A percentile compares a stretch with the other conserved stretches of the same genome.
Evolutionary conservation across 1,139 yeast genomes (phyloP).

Genomic region (Nakaseomyces delphensis): DNA sequence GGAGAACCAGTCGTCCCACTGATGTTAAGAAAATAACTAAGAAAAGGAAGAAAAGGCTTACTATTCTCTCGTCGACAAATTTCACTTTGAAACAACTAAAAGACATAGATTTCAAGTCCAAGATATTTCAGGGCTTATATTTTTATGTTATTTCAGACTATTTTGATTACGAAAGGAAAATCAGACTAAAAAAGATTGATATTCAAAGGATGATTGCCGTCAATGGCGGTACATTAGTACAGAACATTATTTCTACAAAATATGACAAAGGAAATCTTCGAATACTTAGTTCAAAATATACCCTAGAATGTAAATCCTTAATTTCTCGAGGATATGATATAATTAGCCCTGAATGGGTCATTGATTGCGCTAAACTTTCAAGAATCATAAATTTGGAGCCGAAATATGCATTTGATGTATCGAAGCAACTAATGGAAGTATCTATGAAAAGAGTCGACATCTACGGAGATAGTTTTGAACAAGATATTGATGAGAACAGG

Average conservation of each 20-base stretch:
- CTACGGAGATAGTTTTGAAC: slow-evolving; percentile 48
- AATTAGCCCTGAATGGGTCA: slow-evolving; percentile 60
- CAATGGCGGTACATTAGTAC: slow-evolving; percentile 44
- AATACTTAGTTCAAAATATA: slow-evolving; percentile 42
- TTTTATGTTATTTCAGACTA: slow-evolving; percentile 41
- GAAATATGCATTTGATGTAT: slow-evolving; percentile 40
- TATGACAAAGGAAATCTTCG: slow-evolving; percentile 12
- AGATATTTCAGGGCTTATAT: slow-evolving; percentile 32
- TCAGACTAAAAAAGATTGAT: slow-evolving; percentile 33
- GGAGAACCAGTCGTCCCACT: slow-evolving; percentile 6
- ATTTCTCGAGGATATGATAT: slow-evolving; percentile 47
- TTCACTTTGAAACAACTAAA: slow-evolving; percentile 3
- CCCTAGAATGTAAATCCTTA: slow-evolving; percentile 41
- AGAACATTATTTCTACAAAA: slow-evolving; percentile 18
- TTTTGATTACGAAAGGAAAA: slow-evolving; percentile 28
- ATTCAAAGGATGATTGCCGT: slow-evolving; percentile 36
- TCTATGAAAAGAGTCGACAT: slow-evolving; percentile 36
- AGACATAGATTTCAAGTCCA: slow-evolving; percentile 7
- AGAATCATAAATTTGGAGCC: slow-evolving; percentile 52
- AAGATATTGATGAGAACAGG: slow-evolving; percentile 24
- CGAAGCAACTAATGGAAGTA: slow-evolving; percentile 20
- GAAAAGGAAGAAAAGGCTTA: slow-evolving; percentile 10
- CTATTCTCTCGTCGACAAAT: slow-evolving; percentile 1
- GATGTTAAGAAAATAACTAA: slow-evolving; percentile 8
- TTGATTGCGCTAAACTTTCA: slow-evolving; percentile 47